These are phyloP conservation scores for Immersiella caudata DNA, from an alignment of 495 filamentous ascomycete species.

Conservation along the genomic window DNA sequence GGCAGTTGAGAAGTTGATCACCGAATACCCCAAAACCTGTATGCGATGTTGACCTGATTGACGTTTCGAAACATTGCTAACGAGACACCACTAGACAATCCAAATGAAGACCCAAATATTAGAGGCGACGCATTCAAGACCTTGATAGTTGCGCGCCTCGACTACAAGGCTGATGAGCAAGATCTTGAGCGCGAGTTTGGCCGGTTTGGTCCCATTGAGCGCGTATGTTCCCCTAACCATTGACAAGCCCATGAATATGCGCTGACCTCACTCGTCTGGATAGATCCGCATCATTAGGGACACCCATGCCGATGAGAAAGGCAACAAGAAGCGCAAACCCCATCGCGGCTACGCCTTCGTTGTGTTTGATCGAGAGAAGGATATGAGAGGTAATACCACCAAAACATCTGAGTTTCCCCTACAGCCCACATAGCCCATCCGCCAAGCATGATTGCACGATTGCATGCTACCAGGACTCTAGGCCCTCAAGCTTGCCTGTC, in stretches of 20 bases:
- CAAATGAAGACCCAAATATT: slow-evolving; percentile 77
- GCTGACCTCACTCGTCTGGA: slow-evolving; percentile 22
- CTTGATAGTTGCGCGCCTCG: slow-evolving; percentile 86
- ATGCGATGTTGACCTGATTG: slow-evolving; percentile 37
- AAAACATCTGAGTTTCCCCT: slow-evolving; percentile 41
- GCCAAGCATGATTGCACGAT: slow-evolving; percentile 17
- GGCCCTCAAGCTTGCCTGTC: slow-evolving; percentile 63
- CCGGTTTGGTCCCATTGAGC: slow-evolving; percentile 91
- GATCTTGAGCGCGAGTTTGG: slow-evolving; percentile 95
- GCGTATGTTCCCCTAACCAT: slow-evolving; percentile 57
- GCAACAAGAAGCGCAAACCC: slow-evolving; percentile 78
- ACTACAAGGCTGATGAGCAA: slow-evolving; percentile 82
- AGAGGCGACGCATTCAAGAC: slow-evolving; percentile 94
- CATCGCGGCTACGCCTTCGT: slow-evolving; percentile 95
- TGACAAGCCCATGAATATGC: slow-evolving; percentile 4
- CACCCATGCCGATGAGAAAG: slow-evolving; percentile 65
- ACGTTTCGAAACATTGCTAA: slow-evolving; percentile 14
- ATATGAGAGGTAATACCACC: slow-evolving; percentile 91
- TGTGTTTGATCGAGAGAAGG: slow-evolving; percentile 94
- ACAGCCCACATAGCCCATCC: slow-evolving; percentile 28
- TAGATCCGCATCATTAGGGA: slow-evolving; percentile 86
- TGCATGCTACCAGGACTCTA: slow-evolving; percentile 42
- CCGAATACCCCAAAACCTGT: slow-evolving; percentile 71
- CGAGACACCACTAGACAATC: slow-evolving; percentile 57
- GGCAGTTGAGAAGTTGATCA: slow-evolving; percentile 61